Percentiles rank a stretch among this genome's conserved stretches.
Conservation (phyloP, 139 green algal genomes). For the Chlorella sp. region DNA sequence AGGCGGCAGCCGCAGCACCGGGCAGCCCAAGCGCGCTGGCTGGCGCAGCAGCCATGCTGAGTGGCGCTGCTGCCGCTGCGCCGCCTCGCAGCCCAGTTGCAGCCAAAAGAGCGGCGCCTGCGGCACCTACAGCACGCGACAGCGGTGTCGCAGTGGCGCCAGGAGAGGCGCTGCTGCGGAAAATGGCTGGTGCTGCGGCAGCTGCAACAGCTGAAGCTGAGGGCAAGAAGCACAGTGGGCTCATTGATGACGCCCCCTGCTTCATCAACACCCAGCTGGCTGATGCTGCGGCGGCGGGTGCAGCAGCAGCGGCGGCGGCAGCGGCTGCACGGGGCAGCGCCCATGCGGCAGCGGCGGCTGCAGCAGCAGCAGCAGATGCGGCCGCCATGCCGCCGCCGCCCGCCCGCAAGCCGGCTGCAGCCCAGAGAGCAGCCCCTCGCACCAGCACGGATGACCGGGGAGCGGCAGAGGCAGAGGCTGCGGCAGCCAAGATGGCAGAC, state of each 20-base stretch:
- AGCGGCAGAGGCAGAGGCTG: neutral
- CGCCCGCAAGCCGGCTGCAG: neutral
- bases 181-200: neutral
- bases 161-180: neutral
- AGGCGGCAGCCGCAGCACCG: neutral
- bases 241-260: conserved; percentile 27
- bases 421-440: neutral
- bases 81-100: neutral
- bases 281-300: conserved; percentile 5
- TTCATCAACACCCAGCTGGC: conserved; percentile 13
- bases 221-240: conserved; percentile 26
- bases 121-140: neutral
- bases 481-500: neutral
- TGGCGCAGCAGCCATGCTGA: neutral
- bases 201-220: neutral
- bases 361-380: neutral
- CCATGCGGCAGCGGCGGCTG: neutral
- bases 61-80: neutral
- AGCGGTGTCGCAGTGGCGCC: neutral
- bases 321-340: neutral
- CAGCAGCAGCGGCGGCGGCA: neutral
- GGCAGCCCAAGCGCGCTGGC: neutral
- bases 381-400: conserved; percentile 23
- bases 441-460: neutral
- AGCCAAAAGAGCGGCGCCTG: neutral